Evolutionary conservation across 768 basidiomycete species (phyloP), one percentile per base, ranked within the genome.

Genomic region (Rhodocollybia butyracea): DNA sequence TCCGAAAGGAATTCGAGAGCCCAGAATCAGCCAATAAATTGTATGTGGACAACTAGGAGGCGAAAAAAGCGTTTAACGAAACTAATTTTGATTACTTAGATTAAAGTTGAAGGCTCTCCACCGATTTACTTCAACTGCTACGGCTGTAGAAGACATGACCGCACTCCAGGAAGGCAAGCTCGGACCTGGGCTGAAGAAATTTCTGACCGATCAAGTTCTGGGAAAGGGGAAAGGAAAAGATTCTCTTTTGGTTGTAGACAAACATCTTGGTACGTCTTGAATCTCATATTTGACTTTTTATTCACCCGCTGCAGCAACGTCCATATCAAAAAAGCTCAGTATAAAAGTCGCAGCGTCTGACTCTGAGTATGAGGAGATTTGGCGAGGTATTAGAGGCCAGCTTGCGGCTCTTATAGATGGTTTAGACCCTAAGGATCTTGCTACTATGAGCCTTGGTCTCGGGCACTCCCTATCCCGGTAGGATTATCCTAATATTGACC

Each of bases 401-500:
- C 77, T 99, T 51, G 76, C 90, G 17, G 80, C 88, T 2, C 78
- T 99, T 21, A 77, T 99, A 59, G 91, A 95, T 61, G 96, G 94
- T 42, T 73, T 95, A 43, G 91, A 95, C 71, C 91, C 92, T 6
- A 90, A 92, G 68, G 96, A 98, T 73, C 76, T 99, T 60, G 88
- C 94, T 26, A 98, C 95, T 34, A 98, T 99, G 96, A 94, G 91
- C 63, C 76, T 99, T 62, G 97, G 97, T 82, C 81, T 99, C 58
- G 92, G 91, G 70, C 97, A 99, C 76, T 97, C 94, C 53, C 77
- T 99, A 67, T 96, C 94, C 46, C 86, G 94, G 94, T 92, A 57
- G 31, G 80, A 66, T 15, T 19, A 31, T 10, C 12, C 24, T 27
- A 11, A 2, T 24, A 30, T 38, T 29, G 40, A 11, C 10, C 8